A percentile compares a stretch with the other conserved stretches of the same genome.
Conservation (phyloP, 2,329 filamentous ascomycete genomes). For the Penicillium sp. region DNA sequence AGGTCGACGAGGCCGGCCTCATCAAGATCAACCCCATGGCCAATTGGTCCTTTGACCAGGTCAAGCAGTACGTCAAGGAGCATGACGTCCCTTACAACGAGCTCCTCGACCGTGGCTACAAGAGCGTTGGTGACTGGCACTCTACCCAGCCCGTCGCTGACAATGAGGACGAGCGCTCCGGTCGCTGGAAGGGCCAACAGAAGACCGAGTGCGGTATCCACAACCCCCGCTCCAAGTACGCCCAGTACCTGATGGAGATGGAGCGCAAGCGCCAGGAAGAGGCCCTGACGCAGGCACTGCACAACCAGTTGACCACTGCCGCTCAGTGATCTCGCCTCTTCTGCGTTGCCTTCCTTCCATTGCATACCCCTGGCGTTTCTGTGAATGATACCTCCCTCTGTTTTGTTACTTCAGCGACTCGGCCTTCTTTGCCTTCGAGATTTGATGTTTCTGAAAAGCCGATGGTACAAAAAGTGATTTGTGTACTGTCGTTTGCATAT, state of each 20-base stretch:
- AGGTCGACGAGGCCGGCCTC: constrained; percentile 85
- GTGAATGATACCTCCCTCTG: constrained; percentile 20
- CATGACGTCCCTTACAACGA: constrained; percentile 92
- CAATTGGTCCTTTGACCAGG: constrained; percentile 89
- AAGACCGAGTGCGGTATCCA: constrained; percentile 99
- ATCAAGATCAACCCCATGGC: constrained; percentile 98
- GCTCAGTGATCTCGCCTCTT: constrained; percentile 23
- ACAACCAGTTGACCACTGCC: constrained; percentile 30
- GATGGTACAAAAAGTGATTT: neutral
- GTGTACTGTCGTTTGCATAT: constrained; percentile 3
- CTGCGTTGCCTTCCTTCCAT: constrained; percentile 3
- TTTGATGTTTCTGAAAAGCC: neutral
- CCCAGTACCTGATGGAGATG: constrained; percentile 74
- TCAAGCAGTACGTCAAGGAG: constrained; percentile 80
- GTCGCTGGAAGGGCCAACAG: constrained; percentile 90
- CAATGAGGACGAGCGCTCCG: constrained; percentile 91
- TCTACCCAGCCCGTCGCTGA: constrained; percentile 86
- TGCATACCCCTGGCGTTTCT: constrained; percentile 23
- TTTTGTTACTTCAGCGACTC: constrained; percentile 9
- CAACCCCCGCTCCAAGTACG: constrained; percentile 93
- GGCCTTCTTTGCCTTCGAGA: neutral
- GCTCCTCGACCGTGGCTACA: constrained; percentile 90
- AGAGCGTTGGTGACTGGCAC: constrained; percentile 98
- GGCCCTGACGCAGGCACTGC: constrained; percentile 48
- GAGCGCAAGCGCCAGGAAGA: constrained; percentile 65